Evolutionary conservation across 2,329 filamentous ascomycete species (phyloP).

Genomic region (Fusarium sp.): DNA sequence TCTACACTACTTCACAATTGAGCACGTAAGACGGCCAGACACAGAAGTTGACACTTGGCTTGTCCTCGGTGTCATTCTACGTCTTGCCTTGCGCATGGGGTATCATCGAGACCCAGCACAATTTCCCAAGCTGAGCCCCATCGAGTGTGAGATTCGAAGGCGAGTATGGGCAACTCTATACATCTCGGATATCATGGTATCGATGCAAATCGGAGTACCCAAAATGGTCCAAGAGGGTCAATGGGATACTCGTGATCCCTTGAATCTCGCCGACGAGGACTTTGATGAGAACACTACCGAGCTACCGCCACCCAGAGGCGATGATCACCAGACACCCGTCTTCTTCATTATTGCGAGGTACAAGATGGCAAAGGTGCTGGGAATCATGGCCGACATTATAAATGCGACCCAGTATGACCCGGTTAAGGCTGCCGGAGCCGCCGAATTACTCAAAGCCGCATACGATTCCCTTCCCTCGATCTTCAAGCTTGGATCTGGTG

Average conservation of each 20-base stretch:
- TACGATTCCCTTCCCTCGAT: background rate
- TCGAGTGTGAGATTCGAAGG: slow-evolving; percentile 14
- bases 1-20: slow-evolving; percentile 8
- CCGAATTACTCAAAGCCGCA: background rate
- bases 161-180: slow-evolving; percentile 7
- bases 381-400: background rate
- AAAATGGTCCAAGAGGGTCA: slow-evolving; percentile 8
- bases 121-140: slow-evolving; percentile 1
- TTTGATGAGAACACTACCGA: background rate
- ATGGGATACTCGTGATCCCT: slow-evolving; percentile 10
- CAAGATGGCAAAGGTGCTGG: slow-evolving; percentile 7
- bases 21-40: slow-evolving; percentile 7
- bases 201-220: slow-evolving; percentile 12
- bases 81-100: slow-evolving; percentile 14
- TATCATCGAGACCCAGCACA: slow-evolving; percentile 18
- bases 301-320: background rate
- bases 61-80: background rate
- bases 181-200: background rate
- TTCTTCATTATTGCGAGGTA: slow-evolving; percentile 1
- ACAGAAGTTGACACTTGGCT: slow-evolving; percentile 12
- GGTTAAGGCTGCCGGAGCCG: background rate
- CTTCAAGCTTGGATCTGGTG: background rate
- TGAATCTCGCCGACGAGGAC: slow-evolving; percentile 5
- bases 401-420: background rate
- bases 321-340: background rate